phyloP scores from a whole-genome alignment of 2,329 filamentous ascomycete species.

The Penicillium corylophilum region DNA sequence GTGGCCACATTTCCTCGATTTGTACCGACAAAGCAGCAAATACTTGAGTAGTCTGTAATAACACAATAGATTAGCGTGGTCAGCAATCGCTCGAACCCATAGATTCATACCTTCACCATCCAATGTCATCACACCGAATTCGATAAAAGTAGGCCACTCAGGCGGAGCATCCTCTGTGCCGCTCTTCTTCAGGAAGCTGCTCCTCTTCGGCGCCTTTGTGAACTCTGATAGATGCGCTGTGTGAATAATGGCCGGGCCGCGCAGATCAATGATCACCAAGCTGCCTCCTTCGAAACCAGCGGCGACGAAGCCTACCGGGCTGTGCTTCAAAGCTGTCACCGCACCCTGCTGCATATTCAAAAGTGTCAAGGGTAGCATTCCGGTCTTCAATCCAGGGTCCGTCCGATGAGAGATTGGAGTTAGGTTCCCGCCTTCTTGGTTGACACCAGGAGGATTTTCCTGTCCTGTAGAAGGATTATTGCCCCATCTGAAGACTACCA shows the following conservation, averaged over 20 bases:
- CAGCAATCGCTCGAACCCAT: not conserved
- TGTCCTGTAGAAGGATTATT: conserved; percentile 70
- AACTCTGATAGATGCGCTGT: conserved; percentile 71
- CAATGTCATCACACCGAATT: conserved; percentile 90
- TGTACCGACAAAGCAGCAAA: conserved; percentile 88
- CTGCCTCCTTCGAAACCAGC: conserved; percentile 81
- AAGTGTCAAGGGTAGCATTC: conserved; percentile 74
- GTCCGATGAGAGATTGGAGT: conserved; percentile 71
- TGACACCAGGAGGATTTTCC: conserved; percentile 54
- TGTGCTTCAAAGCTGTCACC: conserved; percentile 75
- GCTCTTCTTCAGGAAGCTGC: conserved; percentile 64
- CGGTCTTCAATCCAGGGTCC: conserved; percentile 73
- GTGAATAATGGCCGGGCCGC: conserved; percentile 82
- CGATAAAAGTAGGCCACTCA: conserved; percentile 78
- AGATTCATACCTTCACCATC: conserved; percentile 69
- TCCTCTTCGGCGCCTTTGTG: conserved; percentile 70
- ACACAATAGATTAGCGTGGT: conserved; percentile 23
- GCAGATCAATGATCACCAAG: conserved; percentile 79
- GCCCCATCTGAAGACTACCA: conserved; percentile 86
- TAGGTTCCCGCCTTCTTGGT: conserved; percentile 66
- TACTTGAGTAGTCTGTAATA: conserved; percentile 75
- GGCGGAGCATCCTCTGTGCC: conserved; percentile 48
- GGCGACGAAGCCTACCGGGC: conserved; percentile 90
- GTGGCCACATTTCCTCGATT: conserved; percentile 79
- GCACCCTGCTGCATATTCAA: conserved; percentile 81